Conservation (phyloP, 495 filamentous ascomycete genomes). For the Aeminium ludgeri region DNA sequence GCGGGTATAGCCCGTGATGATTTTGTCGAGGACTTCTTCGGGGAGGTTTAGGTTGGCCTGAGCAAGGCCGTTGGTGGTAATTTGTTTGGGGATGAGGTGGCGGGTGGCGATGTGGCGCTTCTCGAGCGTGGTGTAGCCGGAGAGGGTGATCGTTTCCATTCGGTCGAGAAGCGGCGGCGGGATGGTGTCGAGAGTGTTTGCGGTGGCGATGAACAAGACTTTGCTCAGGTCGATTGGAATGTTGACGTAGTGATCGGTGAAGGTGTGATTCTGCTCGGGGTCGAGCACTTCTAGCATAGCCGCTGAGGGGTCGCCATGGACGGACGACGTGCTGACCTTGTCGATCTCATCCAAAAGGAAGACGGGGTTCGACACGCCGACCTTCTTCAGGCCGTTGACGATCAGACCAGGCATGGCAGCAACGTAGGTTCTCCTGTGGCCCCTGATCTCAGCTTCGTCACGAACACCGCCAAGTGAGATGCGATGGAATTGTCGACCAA, state of each 20-base stretch:
- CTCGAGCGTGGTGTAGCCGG: constrained; percentile 95
- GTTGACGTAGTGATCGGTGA: constrained; percentile 91
- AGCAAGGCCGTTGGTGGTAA: constrained; percentile 60
- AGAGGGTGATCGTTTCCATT: constrained; percentile 86
- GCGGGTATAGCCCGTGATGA: constrained; percentile 89
- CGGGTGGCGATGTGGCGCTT: constrained; percentile 89
- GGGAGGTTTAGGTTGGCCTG: constrained; percentile 56
- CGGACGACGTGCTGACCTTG: constrained; percentile 82
- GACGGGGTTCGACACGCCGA: constrained; percentile 88
- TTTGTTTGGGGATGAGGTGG: constrained; percentile 89
- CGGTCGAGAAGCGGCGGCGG: constrained; percentile 86
- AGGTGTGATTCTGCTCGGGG: constrained; percentile 91
- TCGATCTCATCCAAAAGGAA: constrained; percentile 97
- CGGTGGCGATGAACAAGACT: constrained; percentile 96
- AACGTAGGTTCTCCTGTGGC: constrained; percentile 91
- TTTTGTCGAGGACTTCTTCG: constrained; percentile 77
- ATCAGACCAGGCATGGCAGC: constrained; percentile 96
- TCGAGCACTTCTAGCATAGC: constrained; percentile 98
- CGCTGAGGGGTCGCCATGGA: constrained; percentile 94
- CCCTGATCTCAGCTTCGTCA: constrained; percentile 93
- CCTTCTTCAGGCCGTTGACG: constrained; percentile 88
- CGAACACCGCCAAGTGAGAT: constrained; percentile 93
- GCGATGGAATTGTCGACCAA: constrained; percentile 90
- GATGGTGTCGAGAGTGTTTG: constrained; percentile 90
- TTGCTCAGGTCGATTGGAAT: constrained; percentile 93